phyloP scores from a whole-genome alignment of 345 rosid genomes.

The Citrus mangshanensis region DNA sequence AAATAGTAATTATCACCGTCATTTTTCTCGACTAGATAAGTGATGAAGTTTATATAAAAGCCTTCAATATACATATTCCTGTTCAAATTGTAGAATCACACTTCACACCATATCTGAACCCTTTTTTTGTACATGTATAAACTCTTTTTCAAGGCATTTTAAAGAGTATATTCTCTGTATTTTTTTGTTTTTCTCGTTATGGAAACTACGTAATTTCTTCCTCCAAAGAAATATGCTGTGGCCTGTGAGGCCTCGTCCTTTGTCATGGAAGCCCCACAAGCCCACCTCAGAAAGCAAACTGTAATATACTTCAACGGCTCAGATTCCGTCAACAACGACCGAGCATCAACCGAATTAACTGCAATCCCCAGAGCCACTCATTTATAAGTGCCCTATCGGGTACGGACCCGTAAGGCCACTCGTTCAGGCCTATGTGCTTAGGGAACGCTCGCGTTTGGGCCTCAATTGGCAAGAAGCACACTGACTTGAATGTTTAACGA shows the following conservation, averaged over 20 bases:
- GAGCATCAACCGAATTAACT: background rate
- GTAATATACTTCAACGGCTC: background rate
- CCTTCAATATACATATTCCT: no score
- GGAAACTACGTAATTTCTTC: background rate
- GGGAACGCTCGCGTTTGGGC: background rate
- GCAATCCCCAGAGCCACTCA: background rate
- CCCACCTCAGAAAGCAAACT: background rate
- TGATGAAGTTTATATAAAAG: no score
- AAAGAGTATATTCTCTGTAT: no score
- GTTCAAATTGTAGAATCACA: no score
- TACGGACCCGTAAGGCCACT: conserved; percentile 11
- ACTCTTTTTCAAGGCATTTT: no score
- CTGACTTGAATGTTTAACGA: background rate
- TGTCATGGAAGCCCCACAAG: background rate
- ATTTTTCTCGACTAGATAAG: no score
- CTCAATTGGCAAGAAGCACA: background rate
- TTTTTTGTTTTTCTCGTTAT: background rate
- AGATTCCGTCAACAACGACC: background rate
- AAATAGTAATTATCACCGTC: no score
- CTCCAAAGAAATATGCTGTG: background rate
- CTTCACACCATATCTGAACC: no score
- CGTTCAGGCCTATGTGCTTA: background rate
- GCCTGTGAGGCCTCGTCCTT: background rate
- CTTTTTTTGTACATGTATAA: no score
- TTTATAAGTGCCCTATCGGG: background rate